Base-by-base conservation (phyloP, 2,329 filamentous ascomycete genomes). In the Pseudogymnoascus sp. region DNA sequence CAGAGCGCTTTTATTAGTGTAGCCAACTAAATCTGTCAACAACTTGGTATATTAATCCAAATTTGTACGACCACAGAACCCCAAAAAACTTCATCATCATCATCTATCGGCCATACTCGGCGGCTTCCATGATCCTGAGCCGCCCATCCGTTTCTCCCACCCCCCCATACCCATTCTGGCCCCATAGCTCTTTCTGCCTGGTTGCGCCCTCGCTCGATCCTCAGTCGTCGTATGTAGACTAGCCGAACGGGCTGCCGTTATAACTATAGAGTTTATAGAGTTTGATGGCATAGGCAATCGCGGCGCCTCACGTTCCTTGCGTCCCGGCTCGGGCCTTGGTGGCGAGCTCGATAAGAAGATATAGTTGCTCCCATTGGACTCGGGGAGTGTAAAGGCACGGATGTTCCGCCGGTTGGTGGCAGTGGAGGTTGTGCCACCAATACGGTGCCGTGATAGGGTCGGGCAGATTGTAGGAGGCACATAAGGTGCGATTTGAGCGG, bases 271-370 rank as follows among this genome's bases (percentile, higher is more conserved):
- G 10, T 53, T 34, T 16, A 34, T 18, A 18, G 25, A 10, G 10
- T 34, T 34, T 16, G 10, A 34, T 28, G 50, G 50, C n/a, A 56
- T 4, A 34, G 50, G n/a, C 16, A 56, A 34, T 18, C n/a, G 50
- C 10, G 50, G 50, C 50, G 18, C 61, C 31, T 68, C 61, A 25
- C 40, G 18, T 60, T 66, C 59, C 25, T 14, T 40, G 5, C 34
- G 53, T 7, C 46, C 53, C 11, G 60, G 18, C 40, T 67, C 67
- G 14, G 65, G 61, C 62, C 66, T 65, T 7, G 67, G 68, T n/a
- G 70, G 70, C 38, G 73, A 71, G 46, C 68, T 68, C 36, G 74
- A 70, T 16, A 75, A 62, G 61, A 74, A 72, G 44, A 71, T 62
- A 65, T 72, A 71, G 59, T 66, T 59, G 60, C 70, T 67, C 38